Evolutionary conservation across 2,329 filamentous ascomycete species (phyloP), one percentile per base, ranked within the genome.

Genomic region (Phyllosticta citriasiana): DNA sequence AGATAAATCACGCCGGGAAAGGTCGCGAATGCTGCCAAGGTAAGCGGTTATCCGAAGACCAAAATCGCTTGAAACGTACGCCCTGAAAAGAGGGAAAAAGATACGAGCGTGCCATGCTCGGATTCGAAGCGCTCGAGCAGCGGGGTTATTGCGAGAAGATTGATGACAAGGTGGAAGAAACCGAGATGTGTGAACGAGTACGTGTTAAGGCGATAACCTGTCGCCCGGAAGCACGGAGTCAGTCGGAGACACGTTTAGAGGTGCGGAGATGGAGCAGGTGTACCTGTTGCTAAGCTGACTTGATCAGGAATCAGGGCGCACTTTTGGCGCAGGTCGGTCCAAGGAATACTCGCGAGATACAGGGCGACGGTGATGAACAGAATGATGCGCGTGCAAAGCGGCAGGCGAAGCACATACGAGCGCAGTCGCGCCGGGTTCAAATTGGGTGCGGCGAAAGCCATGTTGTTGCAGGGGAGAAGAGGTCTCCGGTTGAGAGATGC

Each of bases 151-250:
- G 91, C 89, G 65, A 95, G 58, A 25, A 91, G 73, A 74, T 97
- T 96, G 70, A 95, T 78, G 59, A 92, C 70, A 64, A 87, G 82
- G 74, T 97, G 94, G 67, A 96, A 79, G 72, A 95, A 82, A 68
- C 88, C 88, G 53, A 85, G 74, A 72, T 99, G 94, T 63, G 97
- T 85, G 61, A 99, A 79, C 0, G 92, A 91, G 71, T 91, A 99
- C 0, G 93, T 95, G 72, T 96, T 97, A 40, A 96, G 82, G 64
- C 94, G 87, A 75, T 97, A 93, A 78, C 96, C 92, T 96, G 72
- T 3, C 14, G 33, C 58, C 57, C 24, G 47, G 54, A 24, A 27
- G 14, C 52, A 14, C 14, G 54, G 62, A 12, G 25, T 57, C 24
- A 53, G 60, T 25, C 5, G 22, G 55, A 25, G 40, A 40, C 50